Base-by-base conservation (phyloP, 2,329 filamentous ascomycete species). In the Coniochaeta prunicola region DNA sequence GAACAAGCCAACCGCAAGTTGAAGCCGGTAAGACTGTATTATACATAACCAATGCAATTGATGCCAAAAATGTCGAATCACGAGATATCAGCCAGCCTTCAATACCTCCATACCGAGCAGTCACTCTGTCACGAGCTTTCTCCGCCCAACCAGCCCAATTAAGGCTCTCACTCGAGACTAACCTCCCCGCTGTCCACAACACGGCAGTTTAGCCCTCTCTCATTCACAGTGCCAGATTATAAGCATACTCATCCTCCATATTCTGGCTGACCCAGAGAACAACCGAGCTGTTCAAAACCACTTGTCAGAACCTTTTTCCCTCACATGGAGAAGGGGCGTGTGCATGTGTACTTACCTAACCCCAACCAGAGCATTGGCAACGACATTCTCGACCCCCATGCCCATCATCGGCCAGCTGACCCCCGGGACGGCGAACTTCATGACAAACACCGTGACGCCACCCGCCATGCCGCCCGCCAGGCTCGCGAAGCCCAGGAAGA, bases 201-300 rank as follows among this genome's bases (percentile, higher is more conserved):
- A 34, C 17, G 19, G 19, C 5, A 38, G 36, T 38, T 38, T 38
- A 38, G 36, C 38, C 26, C 28, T 50, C 26, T 15, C 24, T 21
- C 30, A 6, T 59, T 73, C 70, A 86, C 62, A 88, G 76, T 60
- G 84, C 79, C 64, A 88, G 72, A 70, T 87, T 88, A 72, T 88
- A 88, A 53, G 84, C 80, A 66, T 88, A 88, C 72, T 88, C 85
- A 67, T 88, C 85, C 75, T 88, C 85, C 82, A 88, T 87, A 67
- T 88, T 88, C 77, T 88, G 85, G 73, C 81, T 85, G 58, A 88
- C 73, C 85, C 85, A 88, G 45, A 88, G 77, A 61, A 87, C 80
- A 54, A 86, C 84, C 24, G 81, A 82, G 72, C 83, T 84, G 63
- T 17, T 5, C 28, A 12, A 4, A 4, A 6, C 24, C n/a, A 58